phyloP scores from a whole-genome alignment of 176 grass and related monocot species.

The Ensete glaucum region DNA sequence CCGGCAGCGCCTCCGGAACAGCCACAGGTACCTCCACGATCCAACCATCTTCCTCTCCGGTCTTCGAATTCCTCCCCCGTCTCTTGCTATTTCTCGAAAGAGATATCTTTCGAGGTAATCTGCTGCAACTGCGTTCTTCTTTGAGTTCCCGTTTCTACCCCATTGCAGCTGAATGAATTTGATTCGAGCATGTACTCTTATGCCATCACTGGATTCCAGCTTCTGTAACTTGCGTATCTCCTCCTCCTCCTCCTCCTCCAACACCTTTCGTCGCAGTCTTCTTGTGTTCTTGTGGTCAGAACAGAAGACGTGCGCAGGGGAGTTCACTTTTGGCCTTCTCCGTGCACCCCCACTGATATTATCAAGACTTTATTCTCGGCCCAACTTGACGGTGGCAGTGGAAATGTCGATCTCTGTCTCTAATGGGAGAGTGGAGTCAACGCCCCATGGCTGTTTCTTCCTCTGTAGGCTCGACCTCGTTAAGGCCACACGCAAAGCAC shows the following conservation, averaged over 20 bases:
- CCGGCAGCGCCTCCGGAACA: no score
- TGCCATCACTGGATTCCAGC: slow-evolving; percentile 2
- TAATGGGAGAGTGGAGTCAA: no score
- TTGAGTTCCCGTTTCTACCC: no score
- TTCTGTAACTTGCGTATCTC: neutral
- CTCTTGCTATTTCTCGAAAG: no score
- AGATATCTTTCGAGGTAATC: no score
- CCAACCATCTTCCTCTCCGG: no score
- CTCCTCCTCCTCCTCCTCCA: neutral
- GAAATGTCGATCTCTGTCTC: neutral
- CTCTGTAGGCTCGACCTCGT: neutral
- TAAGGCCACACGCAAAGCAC: neutral
- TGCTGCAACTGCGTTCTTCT: no score
- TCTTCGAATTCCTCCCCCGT: no score
- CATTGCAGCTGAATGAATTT: no score
- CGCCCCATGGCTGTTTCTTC: neutral
- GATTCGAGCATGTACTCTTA: neutral
- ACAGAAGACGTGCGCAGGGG: neutral
- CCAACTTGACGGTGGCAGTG: neutral
- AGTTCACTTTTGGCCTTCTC: neutral
- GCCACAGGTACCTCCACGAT: no score
- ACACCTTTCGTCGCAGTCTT: neutral
- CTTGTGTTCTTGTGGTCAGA: neutral
- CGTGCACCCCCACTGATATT: neutral
- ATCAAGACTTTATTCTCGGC: neutral